Evolutionary conservation across 148 eudicot species (phyloP), one percentile per base, ranked within the genome.

Genomic region (Nyssa sinensis): DNA sequence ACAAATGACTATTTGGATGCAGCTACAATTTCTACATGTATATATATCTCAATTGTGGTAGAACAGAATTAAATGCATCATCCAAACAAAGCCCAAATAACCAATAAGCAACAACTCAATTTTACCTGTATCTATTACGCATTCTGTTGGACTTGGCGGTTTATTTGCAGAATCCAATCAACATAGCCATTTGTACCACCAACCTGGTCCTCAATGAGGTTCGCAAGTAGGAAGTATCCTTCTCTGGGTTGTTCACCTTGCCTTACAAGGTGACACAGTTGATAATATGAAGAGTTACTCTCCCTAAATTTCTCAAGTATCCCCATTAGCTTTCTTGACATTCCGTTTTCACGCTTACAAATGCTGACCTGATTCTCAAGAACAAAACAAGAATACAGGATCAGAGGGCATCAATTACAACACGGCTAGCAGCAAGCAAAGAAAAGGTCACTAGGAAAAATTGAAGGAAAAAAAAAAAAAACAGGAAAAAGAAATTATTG

Each of bases 181-280:
- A 78, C 76, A 81, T 96, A 96, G 79, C 97, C 86, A 81, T 80
- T 88, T 57, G 83, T 79, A 74, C 94, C 94, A 30, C 93, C 89
- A 37, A 81, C 80, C 66, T 91, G 97, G 83, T 96, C 99, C 84
- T 96, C 99, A 7, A 96, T 83, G 37, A 96, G 88, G 81, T 91
- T 91, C 72, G 86, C 72, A 49, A 96, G 94, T 64, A 92, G 84
- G 82, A 87, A 93, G 79, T 81, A 87, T 53, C 97, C 94, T 89
- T 96, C 99, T 77, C 93, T 78, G 13, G 99, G 98, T 77, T 95
- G 99, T 79, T 93, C 98, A 35, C 99, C 97, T 86, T 93, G 99
- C 79, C 94, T 85, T 79, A 93, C 94, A 78, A 96, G 84, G 78
- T 93, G 91, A 74, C 91, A 88, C 33, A 91, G 86, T 84, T 91